Evolutionary conservation across 2,329 filamentous ascomycete genomes (phyloP).

Genomic region (Fusarium compactum): DNA sequence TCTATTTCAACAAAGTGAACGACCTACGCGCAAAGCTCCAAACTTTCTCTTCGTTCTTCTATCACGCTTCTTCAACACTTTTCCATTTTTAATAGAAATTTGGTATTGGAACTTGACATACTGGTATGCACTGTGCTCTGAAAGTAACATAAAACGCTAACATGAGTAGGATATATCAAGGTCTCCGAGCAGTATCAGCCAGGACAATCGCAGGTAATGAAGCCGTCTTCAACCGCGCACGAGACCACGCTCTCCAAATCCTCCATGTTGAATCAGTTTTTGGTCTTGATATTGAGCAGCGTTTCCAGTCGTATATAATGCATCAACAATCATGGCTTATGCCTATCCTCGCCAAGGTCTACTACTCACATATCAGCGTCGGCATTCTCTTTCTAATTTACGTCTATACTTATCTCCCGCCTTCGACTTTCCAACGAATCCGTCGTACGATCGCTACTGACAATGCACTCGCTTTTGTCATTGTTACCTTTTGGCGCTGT

Average conservation of each 20-base stretch:
- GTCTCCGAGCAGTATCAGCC: slow-evolving; percentile 58
- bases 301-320: slow-evolving; percentile 56
- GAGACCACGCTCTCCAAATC: slow-evolving; percentile 56
- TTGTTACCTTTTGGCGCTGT: slow-evolving; percentile 62
- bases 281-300: slow-evolving; percentile 56
- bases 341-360: slow-evolving; percentile 56
- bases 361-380: slow-evolving; percentile 60
- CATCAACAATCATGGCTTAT: slow-evolving; percentile 53
- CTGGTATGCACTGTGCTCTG: slow-evolving; percentile 37
- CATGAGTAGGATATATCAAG: slow-evolving; percentile 55
- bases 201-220: slow-evolving; percentile 55
- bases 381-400: slow-evolving; percentile 62
- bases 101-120: slow-evolving; percentile 56
- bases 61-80: slow-evolving; percentile 49
- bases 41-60: slow-evolving; percentile 44
- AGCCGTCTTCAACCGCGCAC: slow-evolving; percentile 53
- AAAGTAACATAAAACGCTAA: not conserved
- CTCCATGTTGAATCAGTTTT: slow-evolving; percentile 54
- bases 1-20: slow-evolving; percentile 13
- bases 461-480: slow-evolving; percentile 61
- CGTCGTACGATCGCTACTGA: slow-evolving; percentile 62
- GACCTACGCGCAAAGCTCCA: slow-evolving; percentile 34
- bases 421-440: slow-evolving; percentile 55
- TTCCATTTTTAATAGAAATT: slow-evolving; percentile 52
- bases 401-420: slow-evolving; percentile 59